Conservation (phyloP, 768 basidiomycete species). For the Suillus brevipes region DNA sequence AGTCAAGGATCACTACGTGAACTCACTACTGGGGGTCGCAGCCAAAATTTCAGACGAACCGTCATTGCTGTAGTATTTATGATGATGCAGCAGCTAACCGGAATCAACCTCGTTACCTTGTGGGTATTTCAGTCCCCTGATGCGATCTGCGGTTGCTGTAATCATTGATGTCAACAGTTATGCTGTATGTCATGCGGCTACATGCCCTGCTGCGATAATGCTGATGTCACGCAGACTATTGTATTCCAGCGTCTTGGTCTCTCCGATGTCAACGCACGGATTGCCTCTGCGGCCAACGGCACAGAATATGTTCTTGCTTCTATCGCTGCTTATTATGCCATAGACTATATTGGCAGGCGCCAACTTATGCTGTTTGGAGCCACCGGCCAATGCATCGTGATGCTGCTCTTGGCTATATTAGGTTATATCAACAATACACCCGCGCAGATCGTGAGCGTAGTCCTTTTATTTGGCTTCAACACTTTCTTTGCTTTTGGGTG, state of each 20-base stretch:
- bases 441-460: conserved; percentile 25
- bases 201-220: background rate
- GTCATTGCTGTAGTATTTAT: conserved; percentile 16
- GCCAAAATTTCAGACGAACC: conserved; percentile 41
- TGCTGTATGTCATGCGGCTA: conserved; percentile 9
- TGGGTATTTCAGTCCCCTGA: conserved; percentile 5
- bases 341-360: conserved; percentile 50
- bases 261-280: conserved; percentile 22
- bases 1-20: conserved; percentile 32
- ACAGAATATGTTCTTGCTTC: conserved; percentile 47
- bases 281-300: conserved; percentile 37
- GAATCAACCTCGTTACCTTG: conserved; percentile 33
- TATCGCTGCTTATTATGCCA: conserved; percentile 47
- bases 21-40: conserved; percentile 37
- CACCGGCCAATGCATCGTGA: conserved; percentile 32
- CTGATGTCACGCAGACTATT: conserved; percentile 12
- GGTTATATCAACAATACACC: conserved; percentile 23
- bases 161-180: conserved; percentile 9
- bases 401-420: conserved; percentile 31
- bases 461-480: conserved; percentile 36
- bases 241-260: conserved; percentile 25
- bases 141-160: background rate
- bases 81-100: conserved; percentile 36
- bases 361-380: conserved; percentile 48
- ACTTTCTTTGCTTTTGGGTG: conserved; percentile 39